phyloP scores from a whole-genome alignment of 2,329 filamentous ascomycete genomes.

The Talaromyces atroroseus region DNA sequence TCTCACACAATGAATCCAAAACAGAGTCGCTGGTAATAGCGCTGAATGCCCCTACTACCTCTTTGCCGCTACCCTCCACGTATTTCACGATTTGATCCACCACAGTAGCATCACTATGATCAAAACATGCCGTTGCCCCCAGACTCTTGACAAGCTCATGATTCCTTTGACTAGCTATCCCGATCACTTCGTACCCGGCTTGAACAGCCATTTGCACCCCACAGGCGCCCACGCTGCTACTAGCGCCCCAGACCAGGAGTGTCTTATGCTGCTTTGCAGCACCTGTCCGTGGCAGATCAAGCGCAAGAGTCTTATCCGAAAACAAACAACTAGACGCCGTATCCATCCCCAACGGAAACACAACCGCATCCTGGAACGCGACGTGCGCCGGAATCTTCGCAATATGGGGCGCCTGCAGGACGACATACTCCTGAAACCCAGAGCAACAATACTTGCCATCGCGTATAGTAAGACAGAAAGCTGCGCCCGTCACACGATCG shows the following conservation, averaged over 20 bases:
- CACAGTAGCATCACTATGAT: constrained; percentile 29
- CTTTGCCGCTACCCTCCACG: neutral
- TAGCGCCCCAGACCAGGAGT: constrained; percentile 47
- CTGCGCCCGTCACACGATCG: constrained; percentile 22
- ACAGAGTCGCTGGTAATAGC: neutral
- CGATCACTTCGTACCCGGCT: constrained; percentile 37
- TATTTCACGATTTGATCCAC: neutral
- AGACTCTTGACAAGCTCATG: constrained; percentile 38
- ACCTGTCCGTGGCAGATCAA: neutral
- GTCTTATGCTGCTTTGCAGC: neutral
- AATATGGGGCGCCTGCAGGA: constrained; percentile 14
- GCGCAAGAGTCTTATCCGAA: constrained; percentile 17
- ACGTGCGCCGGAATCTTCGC: constrained; percentile 20
- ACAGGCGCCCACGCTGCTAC: constrained; percentile 38
- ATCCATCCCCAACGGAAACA: constrained; percentile 22
- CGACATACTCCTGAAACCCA: constrained; percentile 24
- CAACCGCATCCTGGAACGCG: constrained; percentile 21
- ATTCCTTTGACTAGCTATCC: constrained; percentile 35
- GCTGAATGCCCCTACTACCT: neutral
- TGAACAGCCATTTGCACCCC: constrained; percentile 40
- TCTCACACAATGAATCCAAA: constrained; percentile 1
- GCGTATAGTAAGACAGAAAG: constrained; percentile 9
- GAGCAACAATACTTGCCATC: constrained; percentile 14
- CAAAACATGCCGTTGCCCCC: constrained; percentile 39
- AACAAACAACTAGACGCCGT: constrained; percentile 20